These are phyloP conservation scores for Cyberlindnera nakhonratchasimensis DNA, from an alignment of 805 yeast genomes.

Conservation along the genomic window DNA sequence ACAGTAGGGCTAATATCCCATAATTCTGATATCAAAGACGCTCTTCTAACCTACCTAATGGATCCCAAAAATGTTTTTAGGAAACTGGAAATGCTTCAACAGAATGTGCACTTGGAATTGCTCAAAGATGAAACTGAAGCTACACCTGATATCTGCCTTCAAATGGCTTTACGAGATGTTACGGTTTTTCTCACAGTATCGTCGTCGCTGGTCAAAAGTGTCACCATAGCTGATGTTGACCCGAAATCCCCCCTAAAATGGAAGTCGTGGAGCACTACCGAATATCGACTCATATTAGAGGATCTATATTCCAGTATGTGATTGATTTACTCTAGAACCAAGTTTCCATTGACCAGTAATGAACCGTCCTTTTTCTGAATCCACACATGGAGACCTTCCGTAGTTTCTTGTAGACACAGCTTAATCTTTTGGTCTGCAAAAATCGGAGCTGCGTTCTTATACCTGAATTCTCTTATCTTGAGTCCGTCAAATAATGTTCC, in stretches of 20 bases:
- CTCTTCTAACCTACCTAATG: slow-evolving; percentile 24
- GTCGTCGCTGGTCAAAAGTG: background rate
- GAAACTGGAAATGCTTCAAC: slow-evolving; percentile 26
- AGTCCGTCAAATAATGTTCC: slow-evolving; percentile 18
- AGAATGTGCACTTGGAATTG: slow-evolving; percentile 1
- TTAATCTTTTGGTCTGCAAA: slow-evolving; percentile 34
- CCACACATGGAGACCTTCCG: slow-evolving; percentile 19
- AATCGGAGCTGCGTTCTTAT: slow-evolving; percentile 42
- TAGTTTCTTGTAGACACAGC: slow-evolving; percentile 17
- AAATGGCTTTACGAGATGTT: slow-evolving; percentile 39
- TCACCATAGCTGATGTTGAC: slow-evolving; percentile 47
- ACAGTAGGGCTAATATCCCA: slow-evolving; percentile 3
- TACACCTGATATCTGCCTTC: slow-evolving; percentile 22
- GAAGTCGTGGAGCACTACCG: slow-evolving; percentile 46
- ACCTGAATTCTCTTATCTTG: slow-evolving; percentile 32
- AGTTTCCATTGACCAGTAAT: slow-evolving; percentile 12
- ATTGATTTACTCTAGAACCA: background rate
- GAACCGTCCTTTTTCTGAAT: slow-evolving; percentile 15
- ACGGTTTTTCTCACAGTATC: slow-evolving; percentile 33
- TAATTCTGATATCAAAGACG: background rate
- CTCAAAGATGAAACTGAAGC: slow-evolving; percentile 13
- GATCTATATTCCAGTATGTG: background rate
- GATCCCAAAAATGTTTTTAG: slow-evolving; percentile 23
- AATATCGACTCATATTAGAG: slow-evolving; percentile 24
- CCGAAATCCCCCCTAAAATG: slow-evolving; percentile 45